Evolutionary conservation across 345 rosid genomes (phyloP), one percentile per base, ranked within the genome.

Genomic region (Psidium guajava): DNA sequence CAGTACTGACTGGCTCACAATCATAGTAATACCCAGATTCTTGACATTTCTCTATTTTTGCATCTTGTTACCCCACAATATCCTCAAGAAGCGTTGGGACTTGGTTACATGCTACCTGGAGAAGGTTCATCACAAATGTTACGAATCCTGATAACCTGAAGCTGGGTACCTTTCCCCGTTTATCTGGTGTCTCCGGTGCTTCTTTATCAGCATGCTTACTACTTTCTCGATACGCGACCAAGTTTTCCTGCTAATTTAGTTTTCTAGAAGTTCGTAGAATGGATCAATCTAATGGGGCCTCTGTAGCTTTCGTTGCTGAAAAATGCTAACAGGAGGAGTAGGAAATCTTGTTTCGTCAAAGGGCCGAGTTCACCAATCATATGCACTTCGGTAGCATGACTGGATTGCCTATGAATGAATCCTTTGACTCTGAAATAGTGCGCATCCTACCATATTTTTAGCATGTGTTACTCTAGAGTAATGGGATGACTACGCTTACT

Each of bases 1-100:
- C 85, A 92, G 89, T 88, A 97, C 98, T 11, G 99, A 97, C 50
- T 97, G 99, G 99, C 96, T 97, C 69, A 95, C 97, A 51, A 94
- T 97, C 88, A 95, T 97, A 86, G 99, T 95, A 97, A 92, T 86
- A n/a, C 61, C 56, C 22, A 3, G 47, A 69, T 69, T 18, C 80
- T 69, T 9, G 80, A 42, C 80, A 9, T 69, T 69, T 36, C 47
- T 69, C 80, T 40, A 69, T 69, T 36, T 18, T 69, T 69, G 47
- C 80, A 69, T 32, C 40, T 69, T 36, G 18, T 69, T 69, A 36
- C 47, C 80, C 0, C 6, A 69, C 24, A 18, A 9, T 25, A 69
- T 69, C 80, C 47, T 36, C 42, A 36, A 20, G 47, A 69, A 69
- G 36, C 25, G 10, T 0, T 18, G 47, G 24, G 44, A 69, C 5